phyloP scores from a whole-genome alignment of 371 early-diverging fungal genomes.

The Fennellomyces sp. region DNA sequence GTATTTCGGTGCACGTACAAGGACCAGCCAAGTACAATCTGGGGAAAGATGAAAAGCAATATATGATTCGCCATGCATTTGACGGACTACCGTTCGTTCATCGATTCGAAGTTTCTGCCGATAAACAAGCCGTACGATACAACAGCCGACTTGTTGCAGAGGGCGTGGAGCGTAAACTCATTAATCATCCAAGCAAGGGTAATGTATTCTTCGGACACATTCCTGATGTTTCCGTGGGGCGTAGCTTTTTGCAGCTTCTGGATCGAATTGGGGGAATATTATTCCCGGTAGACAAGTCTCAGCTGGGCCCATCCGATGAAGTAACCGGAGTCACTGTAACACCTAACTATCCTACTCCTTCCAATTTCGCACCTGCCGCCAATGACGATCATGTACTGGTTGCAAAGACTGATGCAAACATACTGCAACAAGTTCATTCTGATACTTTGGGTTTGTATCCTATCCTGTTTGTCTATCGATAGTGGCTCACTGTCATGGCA shows the following conservation, averaged over 20 bases:
- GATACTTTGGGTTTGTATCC: slow-evolving; percentile 62
- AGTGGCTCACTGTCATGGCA: neutral
- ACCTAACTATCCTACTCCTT: too few relatives aligned
- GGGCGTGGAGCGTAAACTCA: neutral
- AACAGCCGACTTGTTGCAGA: slow-evolving; percentile 29
- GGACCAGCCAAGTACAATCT: slow-evolving; percentile 41
- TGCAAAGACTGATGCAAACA: slow-evolving; percentile 60
- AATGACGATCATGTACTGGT: slow-evolving; percentile 35
- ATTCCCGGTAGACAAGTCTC: too few relatives aligned
- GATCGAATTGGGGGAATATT: too few relatives aligned
- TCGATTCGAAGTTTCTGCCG: slow-evolving; percentile 30
- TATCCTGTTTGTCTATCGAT: too few relatives aligned
- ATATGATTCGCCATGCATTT: slow-evolving; percentile 42
- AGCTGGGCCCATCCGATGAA: too few relatives aligned
- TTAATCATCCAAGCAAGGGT: slow-evolving; percentile 14
- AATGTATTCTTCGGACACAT: too few relatives aligned
- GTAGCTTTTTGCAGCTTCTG: too few relatives aligned
- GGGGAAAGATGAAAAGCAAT: slow-evolving; percentile 23
- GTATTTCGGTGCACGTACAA: too few relatives aligned
- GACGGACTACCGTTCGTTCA: slow-evolving; percentile 46
- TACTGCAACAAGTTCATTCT: slow-evolving; percentile 60
- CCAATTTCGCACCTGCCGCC: slow-evolving; percentile 47
- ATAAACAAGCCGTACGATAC: slow-evolving; percentile 17
- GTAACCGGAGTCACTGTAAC: slow-evolving; percentile 60
- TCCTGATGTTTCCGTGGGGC: too few relatives aligned